Conservation (phyloP, 2,329 filamentous ascomycete genomes). For the Fusarium sp. region DNA sequence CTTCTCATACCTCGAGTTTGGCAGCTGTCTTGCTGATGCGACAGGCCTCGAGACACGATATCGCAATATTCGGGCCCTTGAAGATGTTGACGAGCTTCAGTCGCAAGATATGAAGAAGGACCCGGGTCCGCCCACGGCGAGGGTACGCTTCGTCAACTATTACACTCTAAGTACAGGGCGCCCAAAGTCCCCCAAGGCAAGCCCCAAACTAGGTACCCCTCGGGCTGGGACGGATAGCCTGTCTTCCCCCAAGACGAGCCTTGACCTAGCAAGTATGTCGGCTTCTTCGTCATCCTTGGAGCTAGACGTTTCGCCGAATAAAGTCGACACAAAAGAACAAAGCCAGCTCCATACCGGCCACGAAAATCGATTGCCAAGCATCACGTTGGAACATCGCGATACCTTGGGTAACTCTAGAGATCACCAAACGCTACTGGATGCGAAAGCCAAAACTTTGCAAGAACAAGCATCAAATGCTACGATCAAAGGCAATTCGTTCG, state of each 20-base stretch:
- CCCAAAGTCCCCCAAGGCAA: slow-evolving; percentile 62
- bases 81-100: slow-evolving; percentile 75
- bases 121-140: slow-evolving; percentile 53
- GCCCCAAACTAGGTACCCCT: slow-evolving; percentile 33
- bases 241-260: slow-evolving; percentile 3
- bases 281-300: slow-evolving; percentile 8
- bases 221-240: slow-evolving; percentile 11
- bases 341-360: slow-evolving; percentile 5
- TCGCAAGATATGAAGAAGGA: slow-evolving; percentile 36
- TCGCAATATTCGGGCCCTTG: slow-evolving; percentile 76
- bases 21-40: slow-evolving; percentile 84
- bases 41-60: slow-evolving; percentile 79
- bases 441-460: slow-evolving; percentile 1
- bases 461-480: slow-evolving; percentile 1
- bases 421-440: slow-evolving; percentile 36
- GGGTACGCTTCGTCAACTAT: slow-evolving; percentile 89
- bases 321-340: slow-evolving; percentile 9
- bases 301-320: slow-evolving; percentile 14
- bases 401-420: slow-evolving; percentile 29
- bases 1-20: slow-evolving; percentile 87
- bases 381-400: slow-evolving; percentile 42
- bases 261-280: not conserved
- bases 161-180: slow-evolving; percentile 88
- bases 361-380: slow-evolving; percentile 33
- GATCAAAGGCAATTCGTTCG: not conserved